Percentiles rank a stretch among this genome's conserved stretches.
phyloP scores from a whole-genome alignment of 345 rosid species.

The Brassica carinata region DNA sequence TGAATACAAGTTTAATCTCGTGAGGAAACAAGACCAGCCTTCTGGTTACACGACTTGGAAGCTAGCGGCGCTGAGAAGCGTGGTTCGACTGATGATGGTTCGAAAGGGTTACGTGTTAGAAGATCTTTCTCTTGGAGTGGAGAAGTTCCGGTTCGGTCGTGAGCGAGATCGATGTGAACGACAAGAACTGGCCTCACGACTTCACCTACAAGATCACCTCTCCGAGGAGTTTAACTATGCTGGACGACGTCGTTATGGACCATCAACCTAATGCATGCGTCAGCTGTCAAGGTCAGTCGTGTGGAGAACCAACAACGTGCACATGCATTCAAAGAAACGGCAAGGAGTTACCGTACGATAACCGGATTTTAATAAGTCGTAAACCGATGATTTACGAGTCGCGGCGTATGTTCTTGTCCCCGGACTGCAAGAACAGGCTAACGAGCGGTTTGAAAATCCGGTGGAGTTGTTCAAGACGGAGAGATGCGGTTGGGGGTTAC shows the following conservation, averaged over 20 bases:
- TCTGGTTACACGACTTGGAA: slow-evolving; percentile 54
- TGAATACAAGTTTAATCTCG: slow-evolving; percentile 54
- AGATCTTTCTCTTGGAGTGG: slow-evolving; percentile 65
- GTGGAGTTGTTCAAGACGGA: slow-evolving; percentile 52
- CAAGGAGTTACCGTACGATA: slow-evolving; percentile 27
- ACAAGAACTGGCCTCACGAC: slow-evolving; percentile 54
- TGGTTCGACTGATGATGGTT: neutral
- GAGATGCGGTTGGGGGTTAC: slow-evolving; percentile 50
- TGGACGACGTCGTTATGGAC: neutral
- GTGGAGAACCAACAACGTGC: slow-evolving; percentile 32
- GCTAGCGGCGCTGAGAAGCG: slow-evolving; percentile 18
- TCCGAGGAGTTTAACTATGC: neutral
- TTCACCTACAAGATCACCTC: slow-evolving; percentile 43
- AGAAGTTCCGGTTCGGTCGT: slow-evolving; percentile 61
- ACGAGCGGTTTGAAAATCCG: slow-evolving; percentile 42
- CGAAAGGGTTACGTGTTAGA: slow-evolving; percentile 46
- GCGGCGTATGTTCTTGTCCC: slow-evolving; percentile 49
- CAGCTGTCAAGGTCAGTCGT: neutral
- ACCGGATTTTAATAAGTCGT: slow-evolving; percentile 22
- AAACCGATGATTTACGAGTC: slow-evolving; percentile 45
- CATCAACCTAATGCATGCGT: neutral
- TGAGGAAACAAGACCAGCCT: slow-evolving; percentile 56
- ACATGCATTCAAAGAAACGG: slow-evolving; percentile 44
- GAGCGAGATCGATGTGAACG: slow-evolving; percentile 61
- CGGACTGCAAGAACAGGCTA: slow-evolving; percentile 41